Evolutionary conservation across 1,284 basidiomycete genomes (phyloP), one percentile per base, ranked within the genome.

Genomic region (Apiotrichum laibachii): DNA sequence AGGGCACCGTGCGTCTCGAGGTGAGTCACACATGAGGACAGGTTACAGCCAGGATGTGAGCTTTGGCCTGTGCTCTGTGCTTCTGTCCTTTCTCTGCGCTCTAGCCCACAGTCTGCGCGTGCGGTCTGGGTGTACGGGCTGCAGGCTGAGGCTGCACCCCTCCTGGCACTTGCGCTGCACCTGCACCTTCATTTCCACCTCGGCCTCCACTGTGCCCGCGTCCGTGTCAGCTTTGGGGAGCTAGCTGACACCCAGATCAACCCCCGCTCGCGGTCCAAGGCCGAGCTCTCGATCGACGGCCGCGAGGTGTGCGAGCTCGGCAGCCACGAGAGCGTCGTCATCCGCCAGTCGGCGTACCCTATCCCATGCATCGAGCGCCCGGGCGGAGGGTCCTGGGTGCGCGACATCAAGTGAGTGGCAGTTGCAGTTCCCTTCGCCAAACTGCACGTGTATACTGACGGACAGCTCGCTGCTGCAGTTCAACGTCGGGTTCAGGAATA

Each of bases 281-380:
- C 89, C 2, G 91, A 92, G 50, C 84, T 98, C 13, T 92, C 90
- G 0, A 90, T 98, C 83, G 94, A 98, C 74, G 94, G 94, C 7
- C 86, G 90, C 56, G 85, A 86, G 35, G 88, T 91, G 2, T 88
- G 88, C 67, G 81, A 88, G 10, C 83, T 98, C 12, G 82, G 85
- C 54, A 87, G 90, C 4, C 88, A 90, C 15, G 90, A 96, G 78
- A 88, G 86, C 2, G 88, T 96, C 19, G 85, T 87, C 15, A 88
- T 98, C 13, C 85, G 87, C 53, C 88, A 89, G 57, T 95, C 92
- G 1, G 86, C 86, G 33, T 92, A 85, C 71, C 92, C 93, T 9
- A 92, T 98, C 35, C 94, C 94, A 0, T 97, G 93, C 75, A 89
- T 94, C 69, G 92, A 90, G 69, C 82, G 90, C 26, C 85, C 88